Conservation (phyloP, 345 rosid species). For the Euphorbia tirucalli region DNA sequence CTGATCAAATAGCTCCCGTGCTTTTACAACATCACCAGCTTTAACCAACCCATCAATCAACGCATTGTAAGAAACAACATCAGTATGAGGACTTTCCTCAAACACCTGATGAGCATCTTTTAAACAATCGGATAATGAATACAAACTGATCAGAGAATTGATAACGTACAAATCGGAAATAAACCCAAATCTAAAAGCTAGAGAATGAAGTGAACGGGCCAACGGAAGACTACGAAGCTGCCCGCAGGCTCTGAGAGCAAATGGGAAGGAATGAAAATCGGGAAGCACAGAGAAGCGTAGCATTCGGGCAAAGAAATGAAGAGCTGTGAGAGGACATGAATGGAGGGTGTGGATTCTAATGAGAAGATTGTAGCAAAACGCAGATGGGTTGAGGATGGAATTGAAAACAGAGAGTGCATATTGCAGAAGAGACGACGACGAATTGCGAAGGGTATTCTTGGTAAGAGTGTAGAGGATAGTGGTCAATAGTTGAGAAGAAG, state of each 20-base stretch:
- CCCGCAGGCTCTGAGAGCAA: slow-evolving; percentile 58
- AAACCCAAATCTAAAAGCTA: slow-evolving; percentile 48
- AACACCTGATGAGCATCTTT: slow-evolving; percentile 40
- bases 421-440: slow-evolving; percentile 18
- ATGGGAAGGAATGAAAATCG: slow-evolving; percentile 65
- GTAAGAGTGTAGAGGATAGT: slow-evolving; percentile 45
- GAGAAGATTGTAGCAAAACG: slow-evolving; percentile 54
- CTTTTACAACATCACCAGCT: slow-evolving; percentile 44
- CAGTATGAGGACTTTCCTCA: slow-evolving; percentile 50
- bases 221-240: slow-evolving; percentile 30
- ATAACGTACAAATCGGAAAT: slow-evolving; percentile 46
- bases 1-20: slow-evolving; percentile 46
- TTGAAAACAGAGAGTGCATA: slow-evolving; percentile 46
- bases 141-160: slow-evolving; percentile 48
- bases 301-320: slow-evolving; percentile 52
- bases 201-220: slow-evolving; percentile 48
- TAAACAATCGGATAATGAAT: slow-evolving; percentile 20
- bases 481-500: slow-evolving; percentile 25
- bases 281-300: slow-evolving; percentile 48
- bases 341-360: slow-evolving; percentile 52
- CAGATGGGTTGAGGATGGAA: slow-evolving; percentile 45
- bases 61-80: slow-evolving; percentile 56
- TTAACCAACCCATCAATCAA: slow-evolving; percentile 61
- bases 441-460: not conserved
- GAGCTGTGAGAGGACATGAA: slow-evolving; percentile 49